Conservation (phyloP, 2,329 filamentous ascomycete genomes). For the Venturia aucupariae region DNA sequence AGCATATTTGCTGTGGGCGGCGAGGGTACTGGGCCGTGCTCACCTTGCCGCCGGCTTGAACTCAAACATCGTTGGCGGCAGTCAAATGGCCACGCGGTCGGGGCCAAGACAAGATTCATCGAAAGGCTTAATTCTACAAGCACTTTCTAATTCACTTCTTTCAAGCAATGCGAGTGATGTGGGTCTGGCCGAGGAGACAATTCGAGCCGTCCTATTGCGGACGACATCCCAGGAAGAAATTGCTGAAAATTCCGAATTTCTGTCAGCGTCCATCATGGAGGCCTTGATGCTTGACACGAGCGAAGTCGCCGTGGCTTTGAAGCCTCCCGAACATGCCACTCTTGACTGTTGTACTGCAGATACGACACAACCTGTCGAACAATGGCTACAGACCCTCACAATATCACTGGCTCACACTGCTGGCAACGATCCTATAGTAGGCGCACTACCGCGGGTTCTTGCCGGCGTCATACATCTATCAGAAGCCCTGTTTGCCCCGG, state of each 20-base stretch:
- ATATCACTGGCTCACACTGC: conserved; percentile 51
- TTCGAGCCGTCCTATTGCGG: conserved; percentile 20
- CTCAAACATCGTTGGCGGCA: not conserved
- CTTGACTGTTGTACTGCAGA: not conserved
- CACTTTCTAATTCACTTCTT: conserved; percentile 29
- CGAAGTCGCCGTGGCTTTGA: not conserved
- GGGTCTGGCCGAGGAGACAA: conserved; percentile 35
- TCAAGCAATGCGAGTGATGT: conserved; percentile 32
- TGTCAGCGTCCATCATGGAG: conserved; percentile 20
- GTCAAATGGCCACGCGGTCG: too few relatives aligned
- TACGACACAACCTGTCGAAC: not conserved
- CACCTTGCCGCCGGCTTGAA: conserved; percentile 41
- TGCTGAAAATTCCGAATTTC: conserved; percentile 23
- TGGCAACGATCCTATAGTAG: conserved; percentile 57
- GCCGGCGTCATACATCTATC: conserved; percentile 59
- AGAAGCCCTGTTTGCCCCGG: conserved; percentile 66
- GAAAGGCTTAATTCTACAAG: conserved; percentile 25
- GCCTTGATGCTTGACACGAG: conserved; percentile 6
- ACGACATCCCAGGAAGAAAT: conserved; percentile 20
- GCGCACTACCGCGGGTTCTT: conserved; percentile 58
- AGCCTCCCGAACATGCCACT: not conserved
- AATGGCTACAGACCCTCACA: conserved; percentile 56
- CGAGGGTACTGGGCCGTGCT: conserved; percentile 70
- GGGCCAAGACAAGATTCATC: conserved; percentile 16
- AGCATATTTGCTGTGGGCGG: conserved; percentile 76